phyloP scores from a whole-genome alignment of 1,284 basidiomycete genomes.

The Athelia sp. region DNA sequence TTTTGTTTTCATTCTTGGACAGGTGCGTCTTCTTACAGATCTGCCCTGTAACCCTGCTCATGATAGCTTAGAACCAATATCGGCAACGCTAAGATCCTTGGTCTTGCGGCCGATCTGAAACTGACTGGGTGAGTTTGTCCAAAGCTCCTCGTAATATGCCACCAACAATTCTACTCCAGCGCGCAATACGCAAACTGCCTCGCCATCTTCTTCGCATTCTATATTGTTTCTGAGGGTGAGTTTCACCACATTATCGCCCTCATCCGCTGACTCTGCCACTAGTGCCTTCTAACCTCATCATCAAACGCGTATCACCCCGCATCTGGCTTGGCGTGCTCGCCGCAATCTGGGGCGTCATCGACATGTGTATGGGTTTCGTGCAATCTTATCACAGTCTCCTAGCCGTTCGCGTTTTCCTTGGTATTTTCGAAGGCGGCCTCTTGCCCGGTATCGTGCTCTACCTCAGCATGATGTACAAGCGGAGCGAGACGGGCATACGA shows the following conservation, averaged over 20 bases:
- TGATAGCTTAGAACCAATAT: conserved; percentile 39
- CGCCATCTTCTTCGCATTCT: conserved; percentile 50
- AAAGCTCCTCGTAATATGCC: conserved; percentile 40
- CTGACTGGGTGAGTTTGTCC: conserved; percentile 33
- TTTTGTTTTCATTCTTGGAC: neutral
- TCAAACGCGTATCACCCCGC: conserved; percentile 51
- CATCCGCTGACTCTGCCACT: neutral
- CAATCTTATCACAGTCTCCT: conserved; percentile 53
- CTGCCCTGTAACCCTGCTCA: conserved; percentile 64
- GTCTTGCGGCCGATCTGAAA: conserved; percentile 45
- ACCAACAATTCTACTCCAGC: neutral
- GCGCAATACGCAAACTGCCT: neutral
- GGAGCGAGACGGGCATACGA: conserved; percentile 54
- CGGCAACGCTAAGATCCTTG: conserved; percentile 49
- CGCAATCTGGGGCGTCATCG: conserved; percentile 47
- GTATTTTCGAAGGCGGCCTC: conserved; percentile 67
- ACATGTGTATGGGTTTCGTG: conserved; percentile 52
- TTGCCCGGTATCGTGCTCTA: conserved; percentile 64
- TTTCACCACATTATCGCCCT: neutral
- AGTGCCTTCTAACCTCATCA: conserved; percentile 46
- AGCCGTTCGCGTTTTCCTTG: conserved; percentile 58
- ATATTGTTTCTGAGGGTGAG: conserved; percentile 26
- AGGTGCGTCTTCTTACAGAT: conserved; percentile 27
- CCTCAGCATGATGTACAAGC: conserved; percentile 54
- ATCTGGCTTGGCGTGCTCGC: conserved; percentile 61